Evolutionary conservation across 805 yeast species (phyloP).

Genomic region (Candida endomychidarum): DNA sequence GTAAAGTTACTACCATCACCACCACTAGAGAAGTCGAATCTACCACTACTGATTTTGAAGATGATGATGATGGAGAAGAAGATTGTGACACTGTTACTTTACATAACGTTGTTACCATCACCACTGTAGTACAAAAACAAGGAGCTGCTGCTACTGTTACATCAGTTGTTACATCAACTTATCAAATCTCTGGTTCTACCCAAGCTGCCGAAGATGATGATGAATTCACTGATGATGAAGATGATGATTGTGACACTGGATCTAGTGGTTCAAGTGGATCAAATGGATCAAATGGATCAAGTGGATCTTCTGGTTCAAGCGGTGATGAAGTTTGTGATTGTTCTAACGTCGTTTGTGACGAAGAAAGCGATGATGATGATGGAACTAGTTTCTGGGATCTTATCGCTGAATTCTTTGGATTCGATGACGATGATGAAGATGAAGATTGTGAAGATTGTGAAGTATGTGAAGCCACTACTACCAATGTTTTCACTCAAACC

Average conservation of each 20-base stretch:
- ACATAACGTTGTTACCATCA: conserved; percentile 12
- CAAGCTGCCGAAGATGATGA: conserved; percentile 17
- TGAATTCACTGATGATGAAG: conserved; percentile 15
- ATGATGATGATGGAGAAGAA: conserved; percentile 11
- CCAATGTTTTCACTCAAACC: conserved; percentile 10
- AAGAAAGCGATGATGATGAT: conserved; percentile 17
- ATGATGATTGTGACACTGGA: conserved; percentile 9
- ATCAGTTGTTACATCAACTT: conserved; percentile 9
- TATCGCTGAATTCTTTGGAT: conserved; percentile 15
- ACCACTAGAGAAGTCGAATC: conserved; percentile 6
- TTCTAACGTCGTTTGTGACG: conserved; percentile 15
- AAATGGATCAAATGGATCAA: too few relatives aligned
- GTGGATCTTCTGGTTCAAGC: conserved; percentile 1
- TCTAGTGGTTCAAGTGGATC: conserved; percentile 9
- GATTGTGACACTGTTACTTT: conserved; percentile 17
- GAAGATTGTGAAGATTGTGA: conserved; percentile 20
- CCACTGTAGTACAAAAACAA: conserved; percentile 13
- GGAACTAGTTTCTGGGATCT: conserved; percentile 17
- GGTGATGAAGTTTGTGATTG: conserved; percentile 13
- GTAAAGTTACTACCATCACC: conserved; percentile 8
- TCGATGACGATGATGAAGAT: conserved; percentile 14
- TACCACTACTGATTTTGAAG: conserved; percentile 4
- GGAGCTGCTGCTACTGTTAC: conserved; percentile 17
- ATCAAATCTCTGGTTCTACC: conserved; percentile 8
- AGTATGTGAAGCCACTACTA: conserved; percentile 14